Evolutionary conservation across 345 rosid genomes (phyloP), one percentile per base, ranked within the genome.

Genomic region (Populus euphratica): DNA sequence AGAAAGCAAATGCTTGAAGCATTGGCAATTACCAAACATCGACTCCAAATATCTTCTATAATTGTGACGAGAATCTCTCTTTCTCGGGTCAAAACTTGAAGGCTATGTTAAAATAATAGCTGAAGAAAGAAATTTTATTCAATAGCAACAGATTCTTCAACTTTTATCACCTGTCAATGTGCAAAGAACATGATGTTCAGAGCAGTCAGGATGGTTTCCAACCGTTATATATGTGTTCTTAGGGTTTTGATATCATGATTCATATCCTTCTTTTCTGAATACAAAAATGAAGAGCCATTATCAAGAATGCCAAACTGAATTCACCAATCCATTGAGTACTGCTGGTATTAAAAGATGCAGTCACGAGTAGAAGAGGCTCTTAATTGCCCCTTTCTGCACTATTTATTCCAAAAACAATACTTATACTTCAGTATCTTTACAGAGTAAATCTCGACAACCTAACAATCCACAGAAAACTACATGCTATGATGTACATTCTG

Each of bases 301-400:
- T 47, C 59, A 47, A 44, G 38, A 43, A 25, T 23, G 39, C 31
- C 76, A 56, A 3, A 14, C 5, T 44, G 18, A 31, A 65, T 44
- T 44, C 54, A 43, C 8, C 21, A 18, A 31, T 64, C 59, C 27
- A 43, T 29, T 50, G 35, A 38, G 50, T 13, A 31, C 21, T 47
- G 43, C 27, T 33, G 39, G 17, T 31, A 44, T 65, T 13, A 64
- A 21, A 47, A 64, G 12, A 59, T 59, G 70, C 38, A 21, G 52
- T 33, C 44, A 44, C 65, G 54, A 59, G 62, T 23, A n/a, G 76
- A 59, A 6, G 33, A 31, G 43, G 67, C 76, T 73, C 67, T 56
- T 29, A 11, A 21, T 64, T 31, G 25, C 13, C 41, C 61, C 18
- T 38, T 43, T 23, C 17, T 31, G 59, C 6, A 21, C 13, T 10